phyloP scores from a whole-genome alignment of 805 yeast genomes.

The Kuraishia piskuri region DNA sequence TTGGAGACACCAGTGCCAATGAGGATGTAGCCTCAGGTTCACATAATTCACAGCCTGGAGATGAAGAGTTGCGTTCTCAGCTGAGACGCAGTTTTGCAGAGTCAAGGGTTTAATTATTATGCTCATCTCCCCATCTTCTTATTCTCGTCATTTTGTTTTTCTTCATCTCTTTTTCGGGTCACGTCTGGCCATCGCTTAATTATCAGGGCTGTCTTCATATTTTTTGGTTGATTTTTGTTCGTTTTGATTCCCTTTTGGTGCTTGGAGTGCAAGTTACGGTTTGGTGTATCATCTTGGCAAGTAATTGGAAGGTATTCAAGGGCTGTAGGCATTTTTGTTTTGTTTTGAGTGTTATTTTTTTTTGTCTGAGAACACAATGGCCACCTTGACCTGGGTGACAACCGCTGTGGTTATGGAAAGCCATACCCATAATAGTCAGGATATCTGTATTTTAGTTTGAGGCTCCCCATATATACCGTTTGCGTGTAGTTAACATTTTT shows the following conservation, averaged over 20 bases:
- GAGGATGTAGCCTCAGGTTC: background rate
- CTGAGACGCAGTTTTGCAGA: background rate
- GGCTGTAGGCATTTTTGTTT: too few relatives aligned
- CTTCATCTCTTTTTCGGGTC: too few relatives aligned
- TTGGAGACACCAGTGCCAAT: background rate
- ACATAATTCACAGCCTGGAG: background rate
- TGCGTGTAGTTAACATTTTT: too few relatives aligned
- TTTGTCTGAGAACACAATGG: too few relatives aligned
- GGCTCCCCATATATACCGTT: too few relatives aligned
- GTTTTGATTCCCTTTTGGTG: background rate
- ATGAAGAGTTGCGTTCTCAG: background rate
- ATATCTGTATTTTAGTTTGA: too few relatives aligned
- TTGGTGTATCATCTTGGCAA: background rate
- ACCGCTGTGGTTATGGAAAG: too few relatives aligned
- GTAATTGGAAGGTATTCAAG: background rate
- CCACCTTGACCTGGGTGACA: too few relatives aligned
- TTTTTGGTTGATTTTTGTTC: conserved; percentile 1
- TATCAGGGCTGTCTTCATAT: background rate
- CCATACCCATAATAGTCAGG: too few relatives aligned
- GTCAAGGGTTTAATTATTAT: background rate
- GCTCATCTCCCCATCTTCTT: background rate
- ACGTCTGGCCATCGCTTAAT: too few relatives aligned
- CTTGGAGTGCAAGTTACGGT: background rate
- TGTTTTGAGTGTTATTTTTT: too few relatives aligned
- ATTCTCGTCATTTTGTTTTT: background rate